Evolutionary conservation across 208 protist genomes (phyloP).

Genomic region (Trypanosoma conorhini): DNA sequence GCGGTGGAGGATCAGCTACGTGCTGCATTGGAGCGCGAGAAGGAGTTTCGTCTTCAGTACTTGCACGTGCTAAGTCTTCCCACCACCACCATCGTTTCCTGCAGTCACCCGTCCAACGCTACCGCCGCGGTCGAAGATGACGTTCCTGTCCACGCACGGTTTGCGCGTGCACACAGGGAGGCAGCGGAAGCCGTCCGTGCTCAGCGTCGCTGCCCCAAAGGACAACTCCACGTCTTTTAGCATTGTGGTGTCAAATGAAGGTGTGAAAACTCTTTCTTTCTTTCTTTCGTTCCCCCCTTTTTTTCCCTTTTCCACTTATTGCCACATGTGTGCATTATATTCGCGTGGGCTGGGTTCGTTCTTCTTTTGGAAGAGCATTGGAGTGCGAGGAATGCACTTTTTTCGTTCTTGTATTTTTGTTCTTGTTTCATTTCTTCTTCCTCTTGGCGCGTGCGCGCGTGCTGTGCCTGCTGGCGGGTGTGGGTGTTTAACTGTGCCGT

Average conservation of each 20-base stretch:
- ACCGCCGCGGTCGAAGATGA: constrained; percentile 28
- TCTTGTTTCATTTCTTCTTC: not conserved
- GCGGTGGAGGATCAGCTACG: constrained; percentile 16
- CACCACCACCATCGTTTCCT: constrained; percentile 42
- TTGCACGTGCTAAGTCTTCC: constrained; percentile 51
- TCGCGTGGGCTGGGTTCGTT: no score
- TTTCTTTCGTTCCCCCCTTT: not conserved
- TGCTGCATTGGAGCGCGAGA: constrained; percentile 27
- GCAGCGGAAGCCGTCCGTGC: constrained; percentile 55
- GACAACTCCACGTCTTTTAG: constrained; percentile 2
- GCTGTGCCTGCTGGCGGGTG: not conserved
- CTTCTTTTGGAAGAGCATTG: no score
- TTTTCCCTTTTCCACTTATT: no score
- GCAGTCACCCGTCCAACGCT: not conserved
- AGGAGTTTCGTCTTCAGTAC: constrained; percentile 47
- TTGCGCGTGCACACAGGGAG: constrained; percentile 76
- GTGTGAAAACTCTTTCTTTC: not conserved
- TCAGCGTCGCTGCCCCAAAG: constrained; percentile 29
- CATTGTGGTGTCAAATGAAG: not conserved
- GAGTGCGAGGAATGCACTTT: not conserved
- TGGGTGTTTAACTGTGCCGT: not conserved
- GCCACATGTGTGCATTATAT: no score
- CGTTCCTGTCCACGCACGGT: constrained; percentile 71
- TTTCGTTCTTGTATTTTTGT: not conserved
- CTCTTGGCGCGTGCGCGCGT: not conserved